A percentile compares a stretch with the other conserved stretches of the same genome.
Conservation (phyloP, 139 green algal genomes). For the Chlorella ohadii region DNA sequence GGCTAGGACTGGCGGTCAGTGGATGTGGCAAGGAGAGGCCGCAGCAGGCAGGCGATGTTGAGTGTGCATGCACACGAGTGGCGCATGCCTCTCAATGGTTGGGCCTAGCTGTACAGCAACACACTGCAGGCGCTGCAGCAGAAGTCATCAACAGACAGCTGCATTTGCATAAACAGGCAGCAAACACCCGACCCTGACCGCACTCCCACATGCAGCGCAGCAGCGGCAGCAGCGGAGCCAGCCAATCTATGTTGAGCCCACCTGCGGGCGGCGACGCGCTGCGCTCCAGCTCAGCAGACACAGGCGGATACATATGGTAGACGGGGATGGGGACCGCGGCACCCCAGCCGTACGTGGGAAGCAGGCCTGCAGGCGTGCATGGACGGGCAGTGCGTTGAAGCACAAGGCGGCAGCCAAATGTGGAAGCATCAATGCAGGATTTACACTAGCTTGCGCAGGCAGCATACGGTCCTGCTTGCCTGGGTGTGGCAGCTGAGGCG, state of each 20-base stretch:
- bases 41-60: background rate
- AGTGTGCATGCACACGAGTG: background rate
- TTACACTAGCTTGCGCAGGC: too few species aligned
- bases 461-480: background rate
- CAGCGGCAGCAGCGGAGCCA: background rate
- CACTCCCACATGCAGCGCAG: too few species aligned
- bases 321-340: background rate
- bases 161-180: too few species aligned
- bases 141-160: too few species aligned
- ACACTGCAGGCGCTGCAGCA: too few species aligned
- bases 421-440: too few species aligned
- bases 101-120: too few species aligned
- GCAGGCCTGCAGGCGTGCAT: slow-evolving; percentile 9
- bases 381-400: background rate
- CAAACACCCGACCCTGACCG: too few species aligned
- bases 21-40: too few species aligned
- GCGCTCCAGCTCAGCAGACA: slow-evolving; percentile 12
- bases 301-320: slow-evolving; percentile 4
- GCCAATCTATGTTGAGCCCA: background rate
- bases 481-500: slow-evolving; percentile 5
- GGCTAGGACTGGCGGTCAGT: too few species aligned
- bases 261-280: slow-evolving; percentile 27
- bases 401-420: too few species aligned
- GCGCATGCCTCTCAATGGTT: too few species aligned
- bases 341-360: slow-evolving; percentile 21